Conservation (phyloP, 208 protist species). For the Trypanosomatidae sp. region DNA sequence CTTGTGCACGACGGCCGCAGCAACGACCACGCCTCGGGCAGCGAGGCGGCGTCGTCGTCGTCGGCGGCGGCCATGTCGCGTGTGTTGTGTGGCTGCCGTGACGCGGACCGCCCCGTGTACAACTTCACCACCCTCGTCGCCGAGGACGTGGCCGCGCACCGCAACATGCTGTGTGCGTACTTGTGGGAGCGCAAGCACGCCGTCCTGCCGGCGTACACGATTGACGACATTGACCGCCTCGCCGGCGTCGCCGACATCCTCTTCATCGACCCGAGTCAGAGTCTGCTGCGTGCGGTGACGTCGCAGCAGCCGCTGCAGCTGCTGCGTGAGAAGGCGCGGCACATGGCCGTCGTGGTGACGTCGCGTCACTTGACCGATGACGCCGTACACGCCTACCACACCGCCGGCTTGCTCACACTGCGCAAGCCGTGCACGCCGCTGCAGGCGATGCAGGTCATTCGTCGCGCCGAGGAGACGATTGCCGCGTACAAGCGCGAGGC, state of each 20-base stretch:
- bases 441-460: constrained; percentile 57
- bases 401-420: constrained; percentile 71
- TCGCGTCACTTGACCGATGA: constrained; percentile 34
- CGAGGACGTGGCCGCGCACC: constrained; percentile 67
- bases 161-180: constrained; percentile 79
- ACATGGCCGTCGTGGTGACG: constrained; percentile 77
- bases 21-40: too few species aligned
- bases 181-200: constrained; percentile 83
- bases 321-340: constrained; percentile 58
- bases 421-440: constrained; percentile 76
- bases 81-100: too few species aligned
- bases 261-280: constrained; percentile 76
- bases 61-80: too few species aligned
- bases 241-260: constrained; percentile 71
- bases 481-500: constrained; percentile 53
- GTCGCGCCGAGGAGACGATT: constrained; percentile 66
- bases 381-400: constrained; percentile 46
- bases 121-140: constrained; percentile 79
- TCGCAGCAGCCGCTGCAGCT: constrained; percentile 45
- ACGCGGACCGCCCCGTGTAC: constrained; percentile 10
- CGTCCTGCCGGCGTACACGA: constrained; percentile 58
- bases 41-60: too few species aligned
- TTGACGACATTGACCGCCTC: constrained; percentile 59
- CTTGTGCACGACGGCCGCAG: too few species aligned
- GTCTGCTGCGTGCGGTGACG: constrained; percentile 23